phyloP scores from a whole-genome alignment of 163 green algal species.

The Chlamydomonas reinhardtii region DNA sequence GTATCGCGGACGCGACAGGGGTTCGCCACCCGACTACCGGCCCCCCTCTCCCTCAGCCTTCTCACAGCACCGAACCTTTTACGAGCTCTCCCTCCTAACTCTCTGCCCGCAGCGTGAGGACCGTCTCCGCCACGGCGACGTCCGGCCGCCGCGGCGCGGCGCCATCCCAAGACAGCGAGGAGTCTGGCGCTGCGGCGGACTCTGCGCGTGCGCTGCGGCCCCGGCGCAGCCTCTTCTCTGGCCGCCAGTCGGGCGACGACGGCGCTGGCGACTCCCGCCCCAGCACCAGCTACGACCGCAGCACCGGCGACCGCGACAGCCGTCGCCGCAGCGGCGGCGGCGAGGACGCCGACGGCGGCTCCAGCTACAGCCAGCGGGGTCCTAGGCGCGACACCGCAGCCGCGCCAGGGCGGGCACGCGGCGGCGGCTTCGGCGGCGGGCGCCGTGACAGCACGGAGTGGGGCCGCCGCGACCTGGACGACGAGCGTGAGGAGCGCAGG shows the following conservation, averaged over 20 bases:
- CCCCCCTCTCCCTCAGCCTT: too few relatives aligned
- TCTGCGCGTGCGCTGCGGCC: background rate
- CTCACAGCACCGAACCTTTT: too few relatives aligned
- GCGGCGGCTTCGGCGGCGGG: background rate
- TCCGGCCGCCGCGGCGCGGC: background rate
- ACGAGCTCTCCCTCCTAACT: too few relatives aligned
- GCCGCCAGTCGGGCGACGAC: background rate
- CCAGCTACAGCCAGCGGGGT: background rate
- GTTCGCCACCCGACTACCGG: too few relatives aligned
- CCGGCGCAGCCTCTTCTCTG: too few relatives aligned
- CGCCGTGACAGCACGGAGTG: background rate
- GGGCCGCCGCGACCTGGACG: background rate
- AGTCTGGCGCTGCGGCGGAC: background rate
- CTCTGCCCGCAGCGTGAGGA: too few relatives aligned
- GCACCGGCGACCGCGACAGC: too few relatives aligned
- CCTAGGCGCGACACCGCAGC: background rate
- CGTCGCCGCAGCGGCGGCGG: background rate
- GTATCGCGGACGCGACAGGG: too few relatives aligned
- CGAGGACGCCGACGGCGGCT: background rate
- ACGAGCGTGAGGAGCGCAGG: background rate
- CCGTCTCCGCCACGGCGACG: background rate
- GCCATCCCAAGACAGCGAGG: background rate
- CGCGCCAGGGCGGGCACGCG: background rate
- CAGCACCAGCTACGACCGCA: conserved; percentile 7
- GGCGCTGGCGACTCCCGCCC: background rate